These are phyloP conservation scores for Pholiota conissans DNA, from an alignment of 768 basidiomycete genomes.

Conservation along the genomic window DNA sequence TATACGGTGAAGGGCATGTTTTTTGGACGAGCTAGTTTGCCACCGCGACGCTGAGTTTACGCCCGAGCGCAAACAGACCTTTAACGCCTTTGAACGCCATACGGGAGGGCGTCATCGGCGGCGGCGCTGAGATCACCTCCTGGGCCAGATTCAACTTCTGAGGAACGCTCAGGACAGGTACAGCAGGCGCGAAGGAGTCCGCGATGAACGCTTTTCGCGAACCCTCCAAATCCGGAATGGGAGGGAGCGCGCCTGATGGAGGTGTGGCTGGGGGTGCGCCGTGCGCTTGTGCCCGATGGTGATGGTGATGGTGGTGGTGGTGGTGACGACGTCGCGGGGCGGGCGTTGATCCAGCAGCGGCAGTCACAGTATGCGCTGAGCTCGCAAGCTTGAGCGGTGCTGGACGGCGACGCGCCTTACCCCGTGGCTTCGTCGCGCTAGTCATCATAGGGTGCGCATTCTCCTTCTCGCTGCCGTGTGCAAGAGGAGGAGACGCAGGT, in stretches of 20 bases:
- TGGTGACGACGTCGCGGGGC: constrained; percentile 6
- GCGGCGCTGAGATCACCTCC: background rate
- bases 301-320: constrained; percentile 6
- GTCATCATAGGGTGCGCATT: background rate
- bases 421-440: constrained; percentile 11
- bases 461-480: background rate
- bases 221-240: constrained; percentile 1
- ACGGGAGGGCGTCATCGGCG: background rate
- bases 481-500: background rate
- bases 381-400: constrained; percentile 35
- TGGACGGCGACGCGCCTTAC: constrained; percentile 33
- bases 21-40: background rate
- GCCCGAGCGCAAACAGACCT: background rate
- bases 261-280: background rate
- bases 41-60: background rate
- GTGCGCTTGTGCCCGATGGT: background rate
- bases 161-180: too few species aligned
- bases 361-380: constrained; percentile 6
- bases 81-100: background rate
- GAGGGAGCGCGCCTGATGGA: background rate
- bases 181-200: constrained; percentile 30
- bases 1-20: too few species aligned
- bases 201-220: constrained; percentile 31
- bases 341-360: background rate
- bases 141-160: background rate